These are phyloP conservation scores for Ceratobasidium sp. DNA, from an alignment of 1,284 basidiomycete species.

Conservation along the genomic window DNA sequence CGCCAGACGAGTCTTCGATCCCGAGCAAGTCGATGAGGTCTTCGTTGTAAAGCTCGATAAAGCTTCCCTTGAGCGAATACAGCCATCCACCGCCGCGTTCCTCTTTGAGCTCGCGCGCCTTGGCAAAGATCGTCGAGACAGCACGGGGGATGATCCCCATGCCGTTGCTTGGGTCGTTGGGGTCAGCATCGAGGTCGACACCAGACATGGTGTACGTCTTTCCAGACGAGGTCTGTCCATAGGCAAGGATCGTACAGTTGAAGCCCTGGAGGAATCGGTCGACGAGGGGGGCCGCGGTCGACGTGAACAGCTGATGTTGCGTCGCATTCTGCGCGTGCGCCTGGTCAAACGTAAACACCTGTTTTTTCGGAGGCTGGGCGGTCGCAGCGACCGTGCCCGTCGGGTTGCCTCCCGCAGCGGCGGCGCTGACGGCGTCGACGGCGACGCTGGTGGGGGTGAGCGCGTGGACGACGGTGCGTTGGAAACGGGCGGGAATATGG, in stretches of 20 bases:
- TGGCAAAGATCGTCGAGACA: slow-evolving; percentile 89
- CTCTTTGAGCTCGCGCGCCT: slow-evolving; percentile 80
- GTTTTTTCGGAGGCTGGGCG: slow-evolving; percentile 73
- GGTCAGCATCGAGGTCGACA: slow-evolving; percentile 85
- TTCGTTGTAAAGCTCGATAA: slow-evolving; percentile 99
- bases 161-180: slow-evolving; percentile 77
- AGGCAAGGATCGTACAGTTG: slow-evolving; percentile 97
- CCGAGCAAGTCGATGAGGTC: slow-evolving; percentile 92
- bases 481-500: slow-evolving; percentile 93
- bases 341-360: slow-evolving; percentile 93
- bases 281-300: slow-evolving; percentile 87
- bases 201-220: slow-evolving; percentile 99
- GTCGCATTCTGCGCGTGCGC: slow-evolving; percentile 87
- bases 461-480: slow-evolving; percentile 87
- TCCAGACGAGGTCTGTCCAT: slow-evolving; percentile 97
- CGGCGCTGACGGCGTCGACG: slow-evolving; percentile 70
- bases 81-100: slow-evolving; percentile 80
- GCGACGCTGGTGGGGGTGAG: slow-evolving; percentile 76
- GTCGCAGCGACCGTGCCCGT: slow-evolving; percentile 72
- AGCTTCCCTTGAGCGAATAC: slow-evolving; percentile 84
- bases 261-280: slow-evolving; percentile 94
- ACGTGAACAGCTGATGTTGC: slow-evolving; percentile 87
- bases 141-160: slow-evolving; percentile 97
- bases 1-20: slow-evolving; percentile 72
- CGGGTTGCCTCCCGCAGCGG: slow-evolving; percentile 53